Conservation (phyloP, 2,329 filamentous ascomycete species). For the Curvularia sp. region DNA sequence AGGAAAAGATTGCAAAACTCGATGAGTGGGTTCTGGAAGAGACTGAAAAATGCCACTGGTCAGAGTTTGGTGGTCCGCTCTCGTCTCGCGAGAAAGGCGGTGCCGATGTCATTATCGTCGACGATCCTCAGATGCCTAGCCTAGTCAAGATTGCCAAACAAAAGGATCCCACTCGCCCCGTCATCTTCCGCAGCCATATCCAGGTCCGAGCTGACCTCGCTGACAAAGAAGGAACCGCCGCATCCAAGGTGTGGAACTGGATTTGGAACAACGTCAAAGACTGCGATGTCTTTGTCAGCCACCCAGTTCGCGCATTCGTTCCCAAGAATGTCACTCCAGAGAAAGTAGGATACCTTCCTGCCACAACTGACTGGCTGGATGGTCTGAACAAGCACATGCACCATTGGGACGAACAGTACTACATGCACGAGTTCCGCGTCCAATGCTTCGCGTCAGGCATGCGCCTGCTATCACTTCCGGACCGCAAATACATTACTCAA, state of each 20-base stretch:
- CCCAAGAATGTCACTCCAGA: slow-evolving; percentile 69
- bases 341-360: slow-evolving; percentile 77
- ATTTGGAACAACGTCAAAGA: slow-evolving; percentile 74
- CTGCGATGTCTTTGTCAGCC: slow-evolving; percentile 81
- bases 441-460: slow-evolving; percentile 66
- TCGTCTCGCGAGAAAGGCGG: slow-evolving; percentile 70
- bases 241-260: slow-evolving; percentile 76
- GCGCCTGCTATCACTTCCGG: slow-evolving; percentile 65
- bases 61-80: slow-evolving; percentile 71
- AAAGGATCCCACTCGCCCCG: slow-evolving; percentile 72
- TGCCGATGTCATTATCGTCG: slow-evolving; percentile 77
- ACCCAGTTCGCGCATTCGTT: slow-evolving; percentile 78
- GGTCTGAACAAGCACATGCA: slow-evolving; percentile 79
- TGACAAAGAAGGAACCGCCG: slow-evolving; percentile 67
- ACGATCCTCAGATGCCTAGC: slow-evolving; percentile 84
- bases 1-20: slow-evolving; percentile 68
- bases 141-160: slow-evolving; percentile 78
- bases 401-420: slow-evolving; percentile 74
- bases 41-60: slow-evolving; percentile 73
- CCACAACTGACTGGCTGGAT: slow-evolving; percentile 84
- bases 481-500: slow-evolving; percentile 77
- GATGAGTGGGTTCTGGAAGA: slow-evolving; percentile 77
- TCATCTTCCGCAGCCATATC: slow-evolving; percentile 83
- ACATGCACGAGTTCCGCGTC: slow-evolving; percentile 74
- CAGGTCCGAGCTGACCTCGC: slow-evolving; percentile 79